Evolutionary conservation across 1,139 yeast species (phyloP).

Genomic region (Hyphopichia wangnamkhiaoensis): DNA sequence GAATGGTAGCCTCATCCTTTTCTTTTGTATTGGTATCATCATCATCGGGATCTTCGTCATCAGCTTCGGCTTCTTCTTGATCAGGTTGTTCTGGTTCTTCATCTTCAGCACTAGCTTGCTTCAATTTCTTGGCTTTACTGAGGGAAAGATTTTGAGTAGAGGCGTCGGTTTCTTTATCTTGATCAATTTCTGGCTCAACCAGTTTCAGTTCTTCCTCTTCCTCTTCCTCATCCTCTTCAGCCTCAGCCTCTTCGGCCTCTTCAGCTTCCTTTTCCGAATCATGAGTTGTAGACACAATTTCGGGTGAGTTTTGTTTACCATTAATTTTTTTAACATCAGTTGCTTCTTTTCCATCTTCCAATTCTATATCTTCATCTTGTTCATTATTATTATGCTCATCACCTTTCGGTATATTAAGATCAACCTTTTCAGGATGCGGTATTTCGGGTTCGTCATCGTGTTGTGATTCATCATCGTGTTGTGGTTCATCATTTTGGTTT

Average conservation of each 20-base stretch:
- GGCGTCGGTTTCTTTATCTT: constrained; percentile 5
- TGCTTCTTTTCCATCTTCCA: constrained; percentile 9
- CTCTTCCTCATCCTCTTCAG: constrained; percentile 12
- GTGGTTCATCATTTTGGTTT: no score
- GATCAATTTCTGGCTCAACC: constrained; percentile 12
- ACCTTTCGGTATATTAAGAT: constrained; percentile 3
- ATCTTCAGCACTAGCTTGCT: constrained; percentile 6
- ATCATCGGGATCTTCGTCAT: constrained; percentile 22
- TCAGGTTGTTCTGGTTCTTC: constrained; percentile 16
- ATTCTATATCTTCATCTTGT: constrained; percentile 4
- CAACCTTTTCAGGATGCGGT: background rate
- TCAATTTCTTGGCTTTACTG: background rate
- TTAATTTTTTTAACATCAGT: no score
- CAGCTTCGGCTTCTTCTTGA: constrained; percentile 19
- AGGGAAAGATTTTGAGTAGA: background rate
- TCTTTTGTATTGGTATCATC: constrained; percentile 18
- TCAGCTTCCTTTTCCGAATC: constrained; percentile 5
- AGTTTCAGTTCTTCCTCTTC: constrained; percentile 10
- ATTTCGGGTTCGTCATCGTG: background rate
- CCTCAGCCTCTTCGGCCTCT: constrained; percentile 9
- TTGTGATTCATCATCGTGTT: constrained; percentile 9
- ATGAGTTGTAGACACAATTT: no score
- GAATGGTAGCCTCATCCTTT: constrained; percentile 25
- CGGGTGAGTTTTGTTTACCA: no score
- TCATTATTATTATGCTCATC: background rate